Base-by-base conservation (phyloP, 495 filamentous ascomycete genomes). In the Daldinia caldariorum region DNA sequence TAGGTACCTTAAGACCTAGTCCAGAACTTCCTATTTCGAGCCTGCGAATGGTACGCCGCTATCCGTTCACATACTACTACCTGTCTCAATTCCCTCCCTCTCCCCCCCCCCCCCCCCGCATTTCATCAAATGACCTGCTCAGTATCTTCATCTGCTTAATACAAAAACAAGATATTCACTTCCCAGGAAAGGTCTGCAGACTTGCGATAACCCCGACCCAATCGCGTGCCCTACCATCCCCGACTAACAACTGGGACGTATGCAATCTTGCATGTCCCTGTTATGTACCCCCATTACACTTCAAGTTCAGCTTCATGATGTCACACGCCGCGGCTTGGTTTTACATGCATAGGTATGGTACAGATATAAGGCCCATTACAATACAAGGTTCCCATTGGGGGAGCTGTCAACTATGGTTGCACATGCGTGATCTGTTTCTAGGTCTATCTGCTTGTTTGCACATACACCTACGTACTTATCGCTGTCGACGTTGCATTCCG, bases 281-380 rank as follows among this genome's bases (percentile, higher is more conserved):
- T n/a, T n/a, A 14, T 31, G 13, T 5, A 14, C 13, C n/a, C 49
- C 26, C 49, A 6, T 10, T 32, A 10, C 20, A 26, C 61, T 45
- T 61, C 51, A 37, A 61, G 39, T 35, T 68, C 70, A 68, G 70
- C 70, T 65, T 65, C 61, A 68, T 68, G 65, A 72, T 72, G 64
- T 72, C 64, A 66, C 41, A 61, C 50, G 50, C 39, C 43, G 26
- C 59, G 55, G 55, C 61, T 37, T 68, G 39, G 39, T 72, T 68
- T 26, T 61, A 63, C 50, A 55, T 29, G n/a, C 29, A 56, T 68
- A 41, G n/a, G 69, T 58, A 43, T 54, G 58, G n/a, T n/a, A n/a
- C 59, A 71, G 58, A 65, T 66, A 57, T 61, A 67, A 50, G 54
- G 14, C 26, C 68, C 38, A 60, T 62, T 59, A 53, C 55, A 61